Evolutionary conservation across 352 stramenopile species (phyloP), one percentile per base, ranked within the genome.

Genomic region (Phytophthora rubi): DNA sequence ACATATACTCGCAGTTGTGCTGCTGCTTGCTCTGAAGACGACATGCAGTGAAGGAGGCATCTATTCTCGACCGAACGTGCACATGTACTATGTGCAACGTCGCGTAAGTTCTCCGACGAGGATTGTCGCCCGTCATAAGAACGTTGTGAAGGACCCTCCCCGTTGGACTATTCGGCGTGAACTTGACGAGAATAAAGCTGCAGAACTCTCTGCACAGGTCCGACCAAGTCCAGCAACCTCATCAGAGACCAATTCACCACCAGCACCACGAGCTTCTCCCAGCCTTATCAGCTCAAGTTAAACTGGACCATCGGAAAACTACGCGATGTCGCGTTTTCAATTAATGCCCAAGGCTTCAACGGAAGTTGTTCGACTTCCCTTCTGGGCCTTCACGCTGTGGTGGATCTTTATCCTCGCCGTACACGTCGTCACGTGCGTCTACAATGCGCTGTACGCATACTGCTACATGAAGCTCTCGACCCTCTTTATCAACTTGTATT

Each of bases 401-500:
- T 49, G 44, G 44, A 9, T 49, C 6, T 49, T 49, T 16, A 49
- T 49, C 15, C 44, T 49, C 16, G 44, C 16, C n/a, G n/a, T 49
- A 5, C 21, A 42, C 9, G 55, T 51, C 21, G 33, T 49, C 10
- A 26, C 23, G 9, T 33, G 48, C 21, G 44, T 49, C 16, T 49
- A 49, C n/a, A 49, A 49, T 1, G 44, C 44, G 44, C 44, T 49
- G n/a, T 49, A 65, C 12, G 62, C 61, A 0, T 59, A 65, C 26
- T 52, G 53, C 48, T 72, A 71, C 51, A 67, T 54, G 57, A 21
- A 64, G 4, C 67, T 75, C 1, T 12, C 65, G 30, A 48, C 30
- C 15, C 42, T n/a, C 3, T 65, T 68, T 16, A 23, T 74, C 28
- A 53, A 69, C 30, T 30, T 57, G 37, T 77, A 56, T 23, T 48